Evolutionary conservation across 805 yeast species (phyloP), one percentile per base, ranked within the genome.

Genomic region (Suhomyces sp.): DNA sequence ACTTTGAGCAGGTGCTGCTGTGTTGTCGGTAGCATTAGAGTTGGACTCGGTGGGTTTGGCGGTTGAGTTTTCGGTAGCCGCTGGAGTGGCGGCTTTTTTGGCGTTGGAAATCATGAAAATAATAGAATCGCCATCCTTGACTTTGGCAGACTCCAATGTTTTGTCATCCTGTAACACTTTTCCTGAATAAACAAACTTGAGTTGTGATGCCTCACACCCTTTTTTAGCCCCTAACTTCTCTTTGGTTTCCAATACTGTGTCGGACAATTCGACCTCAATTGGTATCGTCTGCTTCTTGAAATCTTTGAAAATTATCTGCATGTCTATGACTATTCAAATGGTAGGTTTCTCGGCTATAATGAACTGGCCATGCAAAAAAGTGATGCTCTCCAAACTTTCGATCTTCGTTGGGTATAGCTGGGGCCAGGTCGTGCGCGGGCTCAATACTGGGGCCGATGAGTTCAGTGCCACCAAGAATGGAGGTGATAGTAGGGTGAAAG

Each of bases 161-260:
- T 89, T 87, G 44, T 82, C 88, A 73, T 94, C 96, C 62, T 83
- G 89, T 47, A 94, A 82, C 43, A 94, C 93, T 65, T 91, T 91
- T 47, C 88, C 97, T 1, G 97, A 90, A 68, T 86, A 94, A 54
- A 94, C 96, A 64, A 94, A 83, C 73, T 92, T 93, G 66, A 93
- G 83, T 63, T 86, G 92, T 2, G 81, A 69, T 1, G 83, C 79
- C 21, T 85, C 93, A 60, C 89, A 85, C 13, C 79, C 82, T 61
- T 88, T 87, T 52, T 79, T 74, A 19, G 76, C 72, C 1, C 91
- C 94, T 48, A 94, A 76, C 60, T 82, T 82, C 60, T 83, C 85
- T 70, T 92, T 93, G 17, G 85, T 85, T n/a, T 83, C 75, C 12
- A 78, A 65, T 31, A 86, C 93, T 2, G 89, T 79, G 47, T 84